Conservation (phyloP, 2,329 filamentous ascomycete genomes). For the Gnomoniopsis sp. region DNA sequence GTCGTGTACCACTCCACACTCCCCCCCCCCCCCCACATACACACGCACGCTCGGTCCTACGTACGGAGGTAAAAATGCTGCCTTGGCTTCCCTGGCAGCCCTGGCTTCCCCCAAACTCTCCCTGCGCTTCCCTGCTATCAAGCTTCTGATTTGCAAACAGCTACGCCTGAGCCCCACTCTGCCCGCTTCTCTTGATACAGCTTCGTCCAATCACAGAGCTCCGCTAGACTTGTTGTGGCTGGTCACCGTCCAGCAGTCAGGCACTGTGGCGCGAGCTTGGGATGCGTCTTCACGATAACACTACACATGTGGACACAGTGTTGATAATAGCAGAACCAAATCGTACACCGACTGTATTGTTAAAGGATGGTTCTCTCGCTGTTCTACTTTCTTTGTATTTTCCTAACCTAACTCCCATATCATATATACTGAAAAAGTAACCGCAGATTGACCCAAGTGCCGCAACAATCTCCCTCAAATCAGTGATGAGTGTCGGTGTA, state of each 20-base stretch:
- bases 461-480: too few relatives aligned
- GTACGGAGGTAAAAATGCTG: constrained; percentile 1
- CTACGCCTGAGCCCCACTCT: background rate
- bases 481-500: too few relatives aligned
- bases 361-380: too few relatives aligned
- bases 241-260: background rate
- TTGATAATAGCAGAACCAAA: too few relatives aligned
- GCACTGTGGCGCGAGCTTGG: constrained; percentile 5
- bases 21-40: background rate
- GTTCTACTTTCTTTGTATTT: too few relatives aligned
- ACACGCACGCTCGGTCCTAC: background rate
- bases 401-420: too few relatives aligned
- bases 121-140: background rate
- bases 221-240: background rate
- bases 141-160: background rate
- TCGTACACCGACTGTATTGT: too few relatives aligned
- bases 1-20: too few relatives aligned
- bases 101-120: background rate
- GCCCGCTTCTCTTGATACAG: background rate
- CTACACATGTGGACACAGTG: too few relatives aligned
- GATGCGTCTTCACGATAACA: background rate
- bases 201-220: constrained; percentile 3
- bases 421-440: too few relatives aligned
- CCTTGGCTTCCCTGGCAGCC: too few relatives aligned
- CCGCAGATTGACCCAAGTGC: too few relatives aligned